A percentile compares a stretch with the other conserved stretches of the same genome.
phyloP scores from a whole-genome alignment of 164 flowering plant genomes.

The Liriodendron chinense region DNA sequence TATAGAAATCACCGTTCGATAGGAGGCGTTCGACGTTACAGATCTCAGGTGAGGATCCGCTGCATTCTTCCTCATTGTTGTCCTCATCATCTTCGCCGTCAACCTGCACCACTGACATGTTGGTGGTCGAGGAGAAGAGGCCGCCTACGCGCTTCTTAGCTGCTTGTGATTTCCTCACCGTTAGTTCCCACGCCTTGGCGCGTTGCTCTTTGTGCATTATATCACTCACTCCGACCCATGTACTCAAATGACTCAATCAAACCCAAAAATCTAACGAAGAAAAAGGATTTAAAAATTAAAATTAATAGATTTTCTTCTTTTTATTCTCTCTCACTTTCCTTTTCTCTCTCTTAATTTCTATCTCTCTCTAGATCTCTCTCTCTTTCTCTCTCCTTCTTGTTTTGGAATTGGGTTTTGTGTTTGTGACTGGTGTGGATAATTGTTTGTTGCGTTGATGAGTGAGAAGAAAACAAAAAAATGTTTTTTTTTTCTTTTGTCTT shows the following conservation, averaged over 20 bases:
- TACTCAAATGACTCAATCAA: background rate
- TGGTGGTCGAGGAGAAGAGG: background rate
- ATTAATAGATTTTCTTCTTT: too few relatives aligned
- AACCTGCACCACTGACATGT: constrained; percentile 40
- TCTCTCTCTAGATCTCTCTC: background rate
- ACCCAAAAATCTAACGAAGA: too few relatives aligned
- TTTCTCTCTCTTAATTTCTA: background rate
- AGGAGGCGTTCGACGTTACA: constrained; percentile 49
- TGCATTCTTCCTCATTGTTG: constrained; percentile 40
- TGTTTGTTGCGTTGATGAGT: background rate
- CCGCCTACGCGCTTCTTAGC: background rate
- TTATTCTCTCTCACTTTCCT: background rate
- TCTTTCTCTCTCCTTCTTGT: too few relatives aligned
- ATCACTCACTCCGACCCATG: background rate
- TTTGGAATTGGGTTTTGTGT: background rate
- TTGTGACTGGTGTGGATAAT: background rate
- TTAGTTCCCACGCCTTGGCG: constrained; percentile 10
- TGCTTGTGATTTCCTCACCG: constrained; percentile 3
- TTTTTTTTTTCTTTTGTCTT: background rate
- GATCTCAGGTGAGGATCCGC: constrained; percentile 19
- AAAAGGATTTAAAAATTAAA: too few relatives aligned
- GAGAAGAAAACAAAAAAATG: background rate
- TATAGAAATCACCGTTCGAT: constrained; percentile 73
- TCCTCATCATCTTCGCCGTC: constrained; percentile 27
- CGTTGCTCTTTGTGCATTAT: constrained; percentile 10